Conservation (phyloP, 2,329 filamentous ascomycete genomes). For the Xylariaceae sp. region DNA sequence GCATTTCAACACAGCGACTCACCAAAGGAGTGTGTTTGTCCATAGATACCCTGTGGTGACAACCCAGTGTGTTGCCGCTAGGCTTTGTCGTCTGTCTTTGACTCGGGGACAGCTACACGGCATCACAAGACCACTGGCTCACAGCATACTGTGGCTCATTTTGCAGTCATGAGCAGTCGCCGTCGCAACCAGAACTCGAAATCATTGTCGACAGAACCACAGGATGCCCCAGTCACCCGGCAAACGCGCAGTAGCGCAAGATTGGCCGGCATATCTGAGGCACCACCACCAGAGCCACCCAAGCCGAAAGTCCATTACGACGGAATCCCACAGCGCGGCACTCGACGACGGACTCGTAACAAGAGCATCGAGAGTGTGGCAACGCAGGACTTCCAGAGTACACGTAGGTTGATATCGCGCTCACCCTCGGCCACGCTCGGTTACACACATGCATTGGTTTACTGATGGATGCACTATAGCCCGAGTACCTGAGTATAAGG, state of each 20-base stretch:
- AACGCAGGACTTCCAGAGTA: constrained; percentile 16
- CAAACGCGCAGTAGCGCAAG: constrained; percentile 21
- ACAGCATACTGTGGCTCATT: too few species aligned
- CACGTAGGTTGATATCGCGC: constrained; percentile 2
- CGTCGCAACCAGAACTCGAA: constrained; percentile 17
- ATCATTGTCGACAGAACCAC: constrained; percentile 16
- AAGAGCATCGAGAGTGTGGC: constrained; percentile 21
- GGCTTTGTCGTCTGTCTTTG: too few species aligned
- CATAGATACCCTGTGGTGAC: too few species aligned
- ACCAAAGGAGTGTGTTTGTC: too few species aligned
- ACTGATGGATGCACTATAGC: constrained; percentile 9
- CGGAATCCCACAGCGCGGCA: constrained; percentile 19
- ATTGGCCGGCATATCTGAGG: constrained; percentile 12
- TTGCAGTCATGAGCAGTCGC: constrained; percentile 17
- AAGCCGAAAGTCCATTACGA: constrained; percentile 3
- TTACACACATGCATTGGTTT: constrained; percentile 1
- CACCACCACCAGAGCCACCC: neutral
- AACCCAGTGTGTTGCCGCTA: too few species aligned
- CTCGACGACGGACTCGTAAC: constrained; percentile 13
- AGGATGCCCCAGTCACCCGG: constrained; percentile 7
- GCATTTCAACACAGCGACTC: too few species aligned
- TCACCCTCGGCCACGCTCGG: neutral
- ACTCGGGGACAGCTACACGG: too few species aligned
- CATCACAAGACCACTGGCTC: too few species aligned
- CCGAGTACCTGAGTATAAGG: neutral